A percentile compares a stretch with the other conserved stretches of the same genome.
Conservation (phyloP, 1,284 basidiomycete genomes). For the Takashimella koratensis region DNA sequence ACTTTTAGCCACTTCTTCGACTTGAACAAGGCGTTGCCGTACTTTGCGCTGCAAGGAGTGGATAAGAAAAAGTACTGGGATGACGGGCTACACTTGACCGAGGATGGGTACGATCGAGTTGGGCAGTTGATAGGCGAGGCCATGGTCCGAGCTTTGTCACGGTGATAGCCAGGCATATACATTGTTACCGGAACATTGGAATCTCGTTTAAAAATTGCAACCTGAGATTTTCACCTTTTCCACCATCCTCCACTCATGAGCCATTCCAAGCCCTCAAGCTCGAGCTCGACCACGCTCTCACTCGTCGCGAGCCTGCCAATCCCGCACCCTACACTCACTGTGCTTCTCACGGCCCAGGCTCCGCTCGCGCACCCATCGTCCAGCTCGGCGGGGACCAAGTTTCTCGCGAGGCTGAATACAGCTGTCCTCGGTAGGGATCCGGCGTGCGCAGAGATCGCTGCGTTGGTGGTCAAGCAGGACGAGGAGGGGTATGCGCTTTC, state of each 20-base stretch:
- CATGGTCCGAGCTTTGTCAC: no score
- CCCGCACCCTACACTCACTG: constrained; percentile 23
- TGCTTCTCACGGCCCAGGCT: constrained; percentile 26
- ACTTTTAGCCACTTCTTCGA: constrained; percentile 6
- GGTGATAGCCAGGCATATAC: no score
- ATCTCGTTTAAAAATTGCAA: neutral
- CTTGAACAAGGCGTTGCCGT: neutral
- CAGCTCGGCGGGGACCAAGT: constrained; percentile 23
- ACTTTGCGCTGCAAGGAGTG: neutral
- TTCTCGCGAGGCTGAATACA: constrained; percentile 35
- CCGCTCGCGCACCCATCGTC: constrained; percentile 32
- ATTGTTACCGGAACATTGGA: neutral
- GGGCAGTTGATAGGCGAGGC: constrained; percentile 6
- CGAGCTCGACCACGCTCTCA: constrained; percentile 10
- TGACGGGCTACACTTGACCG: constrained; percentile 6
- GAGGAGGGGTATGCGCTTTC: constrained; percentile 37
- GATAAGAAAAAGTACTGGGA: constrained; percentile 5
- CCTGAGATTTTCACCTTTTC: neutral
- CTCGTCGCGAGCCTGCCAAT: constrained; percentile 31
- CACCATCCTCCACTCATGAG: neutral
- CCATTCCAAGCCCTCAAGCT: neutral
- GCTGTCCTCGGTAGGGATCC: constrained; percentile 32
- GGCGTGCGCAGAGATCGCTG: constrained; percentile 21
- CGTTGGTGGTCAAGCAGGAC: constrained; percentile 32
- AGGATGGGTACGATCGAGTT: constrained; percentile 5